Evolutionary conservation across 2,329 filamentous ascomycete species (phyloP).

Genomic region (Acrocalymma vagum): DNA sequence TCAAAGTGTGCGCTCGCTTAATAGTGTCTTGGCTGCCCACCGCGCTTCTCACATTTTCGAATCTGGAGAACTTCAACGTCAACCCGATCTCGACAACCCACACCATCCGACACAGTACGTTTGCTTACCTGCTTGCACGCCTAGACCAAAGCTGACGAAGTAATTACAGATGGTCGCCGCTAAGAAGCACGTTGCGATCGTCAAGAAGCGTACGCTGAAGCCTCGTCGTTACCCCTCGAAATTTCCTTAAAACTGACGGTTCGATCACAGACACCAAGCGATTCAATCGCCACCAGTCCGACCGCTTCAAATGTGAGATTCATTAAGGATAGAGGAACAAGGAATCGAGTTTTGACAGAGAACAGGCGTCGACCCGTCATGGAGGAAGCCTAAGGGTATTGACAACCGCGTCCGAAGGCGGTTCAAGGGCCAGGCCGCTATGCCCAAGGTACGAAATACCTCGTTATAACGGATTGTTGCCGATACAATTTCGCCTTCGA

Average conservation of each 20-base stretch:
- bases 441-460: constrained; percentile 86
- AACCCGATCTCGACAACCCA: constrained; percentile 23
- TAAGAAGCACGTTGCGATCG: constrained; percentile 99
- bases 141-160: constrained; percentile 9
- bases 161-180: constrained; percentile 87
- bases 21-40: constrained; percentile 32
- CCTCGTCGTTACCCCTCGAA: constrained; percentile 28
- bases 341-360: constrained; percentile 34
- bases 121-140: constrained; percentile 15
- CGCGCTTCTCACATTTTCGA: constrained; percentile 19
- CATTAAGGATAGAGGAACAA: constrained; percentile 12
- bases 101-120: constrained; percentile 15
- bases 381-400: constrained; percentile 99
- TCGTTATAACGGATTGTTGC: too few species aligned
- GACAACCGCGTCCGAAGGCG: constrained; percentile 97
- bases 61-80: constrained; percentile 23
- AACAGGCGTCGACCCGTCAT: constrained; percentile 75
- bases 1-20: constrained; percentile 31
- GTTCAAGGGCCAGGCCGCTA: constrained; percentile 93
- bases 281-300: constrained; percentile 98
- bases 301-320: constrained; percentile 83
- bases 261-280: constrained; percentile 78
- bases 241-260: constrained; percentile 43
- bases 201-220: constrained; percentile 95
- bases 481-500: too few species aligned